Percentiles rank a stretch among this genome's conserved stretches.
These are phyloP conservation scores for Pilasporangium apinafurcum DNA, from an alignment of 352 stramenopile species.

Conservation along the genomic window DNA sequence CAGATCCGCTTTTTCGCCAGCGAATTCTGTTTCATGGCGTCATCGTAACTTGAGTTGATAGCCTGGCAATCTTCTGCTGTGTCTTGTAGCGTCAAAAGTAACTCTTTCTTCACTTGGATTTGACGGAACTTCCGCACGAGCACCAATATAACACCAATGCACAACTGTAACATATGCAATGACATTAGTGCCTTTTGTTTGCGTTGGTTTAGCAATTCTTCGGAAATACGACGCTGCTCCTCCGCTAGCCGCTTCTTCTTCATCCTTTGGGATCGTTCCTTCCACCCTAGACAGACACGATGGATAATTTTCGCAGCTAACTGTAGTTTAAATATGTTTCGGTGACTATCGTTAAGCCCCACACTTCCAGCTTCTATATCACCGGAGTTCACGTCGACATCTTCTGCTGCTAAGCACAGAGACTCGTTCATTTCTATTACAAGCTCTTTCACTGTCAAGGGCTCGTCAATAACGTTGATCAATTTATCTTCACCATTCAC, in stretches of 20 bases:
- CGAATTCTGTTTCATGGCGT: not conserved
- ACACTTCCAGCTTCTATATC: not conserved
- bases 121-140: slow-evolving; percentile 22
- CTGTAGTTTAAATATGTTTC: slow-evolving; percentile 12
- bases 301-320: slow-evolving; percentile 34
- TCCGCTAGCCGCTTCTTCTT: not conserved
- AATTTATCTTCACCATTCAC: too few relatives aligned
- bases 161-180: slow-evolving; percentile 14
- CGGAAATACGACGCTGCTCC: slow-evolving; percentile 1
- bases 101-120: slow-evolving; percentile 26
- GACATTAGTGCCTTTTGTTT: slow-evolving; percentile 5
- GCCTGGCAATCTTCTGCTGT: slow-evolving; percentile 24
- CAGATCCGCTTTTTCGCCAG: slow-evolving; percentile 28
- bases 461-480: too few relatives aligned
- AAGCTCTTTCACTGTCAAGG: slow-evolving; percentile 2
- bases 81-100: slow-evolving; percentile 29
- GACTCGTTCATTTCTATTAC: slow-evolving; percentile 19
- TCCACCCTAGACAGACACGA: slow-evolving; percentile 9
- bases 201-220: too few relatives aligned
- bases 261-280: slow-evolving; percentile 1
- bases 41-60: not conserved
- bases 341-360: not conserved
- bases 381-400: slow-evolving; percentile 9
- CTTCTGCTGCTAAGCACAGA: slow-evolving; percentile 21
- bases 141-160: slow-evolving; percentile 25